Base-by-base conservation (phyloP, 2,329 filamentous ascomycete genomes). In the Cladorrhinum sp. region DNA sequence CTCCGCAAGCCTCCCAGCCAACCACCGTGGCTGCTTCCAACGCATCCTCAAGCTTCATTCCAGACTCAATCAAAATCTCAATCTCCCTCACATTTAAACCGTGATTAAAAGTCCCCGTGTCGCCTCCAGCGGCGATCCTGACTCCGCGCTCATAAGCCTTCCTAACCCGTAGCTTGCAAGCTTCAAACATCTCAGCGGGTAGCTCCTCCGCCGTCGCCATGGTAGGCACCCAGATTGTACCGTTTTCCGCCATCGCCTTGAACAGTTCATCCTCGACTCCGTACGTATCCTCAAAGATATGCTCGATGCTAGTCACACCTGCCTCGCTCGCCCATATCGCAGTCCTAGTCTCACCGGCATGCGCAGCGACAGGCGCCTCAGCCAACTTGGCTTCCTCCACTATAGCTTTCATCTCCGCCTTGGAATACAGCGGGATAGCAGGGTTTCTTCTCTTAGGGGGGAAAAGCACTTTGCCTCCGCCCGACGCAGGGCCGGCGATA, bases 1-100 rank as follows among this genome's bases (percentile, higher is more conserved):
- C 77, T 0, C 83, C 82, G 62, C 83, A 85, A 6, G 80, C 76
- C 60, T 83, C 77, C 81, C 82, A 85, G 0, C 83, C 83, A 22
- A 76, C 77, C 2, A 85, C 63, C 5, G 79, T 84, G 13, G 75
- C 77, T 3, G 80, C 77, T 58, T 78, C 76, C 27, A 85, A 69
- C 0, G 81, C 78, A 48, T 84, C 79, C 24, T 73, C 76, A 0
- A 83, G 61, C 0, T 79, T 77, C 1, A 85, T 70, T 0, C 81
- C 82, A 4, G 80, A 78, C 45, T 79, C 72, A 0, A 79, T 67
- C 74, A 85, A 74, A n/a, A 85, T 70, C 68, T 85, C 82, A 60
- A 84, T 65, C 68, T 85, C 82, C 2, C 81, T 68, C 0, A 70
- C 78, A 57, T 81, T 81, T 16, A 83, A 75, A 0, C 82, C 82